Evolutionary conservation across 768 basidiomycete species (phyloP).

Genomic region (Mycena maculata): DNA sequence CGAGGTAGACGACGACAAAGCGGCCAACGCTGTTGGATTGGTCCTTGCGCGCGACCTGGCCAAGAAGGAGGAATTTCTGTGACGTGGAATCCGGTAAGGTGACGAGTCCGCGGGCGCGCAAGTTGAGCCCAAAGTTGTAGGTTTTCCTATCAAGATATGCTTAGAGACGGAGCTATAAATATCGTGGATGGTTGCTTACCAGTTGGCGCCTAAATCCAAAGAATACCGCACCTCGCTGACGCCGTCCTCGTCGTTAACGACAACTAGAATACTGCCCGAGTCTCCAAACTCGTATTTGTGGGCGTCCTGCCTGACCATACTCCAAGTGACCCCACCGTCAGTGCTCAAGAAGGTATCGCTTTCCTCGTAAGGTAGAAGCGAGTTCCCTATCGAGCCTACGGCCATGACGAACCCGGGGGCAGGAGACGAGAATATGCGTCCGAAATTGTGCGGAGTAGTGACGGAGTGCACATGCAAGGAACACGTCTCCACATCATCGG

Average conservation of each 20-base stretch:
- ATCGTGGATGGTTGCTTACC: conserved; percentile 67
- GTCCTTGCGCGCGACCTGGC: conserved; percentile 74
- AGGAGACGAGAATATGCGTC: conserved; percentile 92
- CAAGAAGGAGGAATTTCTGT: conserved; percentile 94
- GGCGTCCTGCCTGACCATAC: conserved; percentile 77
- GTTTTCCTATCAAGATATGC: conserved; percentile 62
- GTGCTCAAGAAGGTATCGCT: conserved; percentile 94
- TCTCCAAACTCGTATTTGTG: conserved; percentile 98
- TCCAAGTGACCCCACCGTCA: conserved; percentile 91
- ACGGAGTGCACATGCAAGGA: conserved; percentile 94
- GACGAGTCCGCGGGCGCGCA: conserved; percentile 82
- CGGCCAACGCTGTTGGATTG: conserved; percentile 63
- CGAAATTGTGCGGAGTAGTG: conserved; percentile 92
- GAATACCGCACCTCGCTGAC: conserved; percentile 81
- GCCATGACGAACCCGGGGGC: conserved; percentile 97
- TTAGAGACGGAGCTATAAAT: conserved; percentile 7
- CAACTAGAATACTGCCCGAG: conserved; percentile 80
- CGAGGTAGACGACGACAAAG: conserved; percentile 81
- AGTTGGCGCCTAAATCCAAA: conserved; percentile 82
- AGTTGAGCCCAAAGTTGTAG: conserved; percentile 73
- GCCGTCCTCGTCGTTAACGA: conserved; percentile 86
- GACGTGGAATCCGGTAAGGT: conserved; percentile 96
- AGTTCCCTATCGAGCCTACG: conserved; percentile 87
- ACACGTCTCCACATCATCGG: conserved; percentile 68
- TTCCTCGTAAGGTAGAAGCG: conserved; percentile 79